Evolutionary conservation across 2,329 filamentous ascomycete genomes (phyloP).

Genomic region (Dendryphion nanum): DNA sequence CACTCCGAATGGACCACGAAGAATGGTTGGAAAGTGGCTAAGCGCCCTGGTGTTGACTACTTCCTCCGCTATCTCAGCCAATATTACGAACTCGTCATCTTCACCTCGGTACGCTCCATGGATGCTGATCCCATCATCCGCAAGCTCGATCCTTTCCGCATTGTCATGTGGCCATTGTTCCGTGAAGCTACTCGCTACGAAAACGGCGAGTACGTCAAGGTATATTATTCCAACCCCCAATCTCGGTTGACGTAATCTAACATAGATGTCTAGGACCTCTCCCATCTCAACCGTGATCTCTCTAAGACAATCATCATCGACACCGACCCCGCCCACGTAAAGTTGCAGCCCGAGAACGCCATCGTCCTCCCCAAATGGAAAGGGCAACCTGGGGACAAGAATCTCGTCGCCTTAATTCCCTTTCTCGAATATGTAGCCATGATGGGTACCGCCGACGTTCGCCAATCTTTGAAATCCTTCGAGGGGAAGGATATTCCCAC

Average conservation of each 20-base stretch:
- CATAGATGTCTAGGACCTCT: slow-evolving; percentile 84
- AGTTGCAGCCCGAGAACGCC: slow-evolving; percentile 92
- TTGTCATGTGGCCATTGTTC: slow-evolving; percentile 93
- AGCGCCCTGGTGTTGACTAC: slow-evolving; percentile 93
- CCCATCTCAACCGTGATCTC: slow-evolving; percentile 92
- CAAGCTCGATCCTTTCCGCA: slow-evolving; percentile 92
- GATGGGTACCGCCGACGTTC: slow-evolving; percentile 86
- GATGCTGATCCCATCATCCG: slow-evolving; percentile 84
- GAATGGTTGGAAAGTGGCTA: slow-evolving; percentile 92
- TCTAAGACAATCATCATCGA: slow-evolving; percentile 96
- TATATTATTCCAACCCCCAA: slow-evolving; percentile 37
- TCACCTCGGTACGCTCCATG: slow-evolving; percentile 82
- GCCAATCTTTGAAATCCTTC: slow-evolving; percentile 82
- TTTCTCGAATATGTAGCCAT: slow-evolving; percentile 97
- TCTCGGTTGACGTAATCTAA: slow-evolving; percentile 11
- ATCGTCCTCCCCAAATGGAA: slow-evolving; percentile 90
- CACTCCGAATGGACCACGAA: slow-evolving; percentile 94
- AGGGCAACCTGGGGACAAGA: slow-evolving; percentile 77
- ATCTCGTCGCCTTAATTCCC: slow-evolving; percentile 84
- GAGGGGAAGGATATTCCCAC: slow-evolving; percentile 84
- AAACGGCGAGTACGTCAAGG: slow-evolving; percentile 95
- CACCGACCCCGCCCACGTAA: slow-evolving; percentile 77
- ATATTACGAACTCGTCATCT: slow-evolving; percentile 97
- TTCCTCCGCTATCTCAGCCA: slow-evolving; percentile 95
- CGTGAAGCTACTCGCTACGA: slow-evolving; percentile 97